Base-by-base conservation (phyloP, 2,329 filamentous ascomycete species). In the Epichloe bromicola region DNA sequence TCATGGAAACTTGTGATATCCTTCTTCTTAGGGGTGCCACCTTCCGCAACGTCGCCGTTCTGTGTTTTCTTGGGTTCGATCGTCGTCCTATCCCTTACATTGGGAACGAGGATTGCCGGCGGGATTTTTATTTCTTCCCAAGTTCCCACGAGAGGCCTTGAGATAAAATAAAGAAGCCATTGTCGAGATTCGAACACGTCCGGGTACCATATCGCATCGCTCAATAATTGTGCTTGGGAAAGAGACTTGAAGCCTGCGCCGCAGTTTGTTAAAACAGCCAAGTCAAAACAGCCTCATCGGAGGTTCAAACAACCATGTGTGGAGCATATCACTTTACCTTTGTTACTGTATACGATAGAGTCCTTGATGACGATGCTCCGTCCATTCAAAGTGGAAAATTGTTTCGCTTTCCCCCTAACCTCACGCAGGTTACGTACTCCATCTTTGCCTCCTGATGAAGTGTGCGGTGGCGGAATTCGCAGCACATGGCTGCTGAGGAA, bases 151-250 rank as follows among this genome's bases (percentile, higher is more conserved):
- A 98, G 72, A 2, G 93, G 93, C 48, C 81, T 83, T 26, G 91
- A 93, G 56, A 98, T 95, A 67, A 90, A 96, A 75, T 97, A 97
- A 54, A 98, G 78, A 42, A 98, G 80, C 89, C 93, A 98, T 76
- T 90, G 88, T 59, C 89, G 85, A 14, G 88, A 84, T 60, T 97
- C 91, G 60, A 87, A 79, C n/a, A 80, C 82, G 61, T 96, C 88
- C 46, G 88, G 84, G 62, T 94, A 95, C 78, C 88, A 97, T 39
- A 95, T 78, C 38, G 79, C 75, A 67, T 98, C 94, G 63, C 79
- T 79, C 52, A 96, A 73, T 36, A 97, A 73, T 63, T 93, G 89
- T 34, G 90, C 88, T 65, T 97, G 93, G 56, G 88, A 89, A 55
- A 96, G 74, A 36, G 82, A 82, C 70, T 93, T 95, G 76, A 97